phyloP scores from a whole-genome alignment of 2,329 filamentous ascomycete species.

The Nectriaceae sp. region DNA sequence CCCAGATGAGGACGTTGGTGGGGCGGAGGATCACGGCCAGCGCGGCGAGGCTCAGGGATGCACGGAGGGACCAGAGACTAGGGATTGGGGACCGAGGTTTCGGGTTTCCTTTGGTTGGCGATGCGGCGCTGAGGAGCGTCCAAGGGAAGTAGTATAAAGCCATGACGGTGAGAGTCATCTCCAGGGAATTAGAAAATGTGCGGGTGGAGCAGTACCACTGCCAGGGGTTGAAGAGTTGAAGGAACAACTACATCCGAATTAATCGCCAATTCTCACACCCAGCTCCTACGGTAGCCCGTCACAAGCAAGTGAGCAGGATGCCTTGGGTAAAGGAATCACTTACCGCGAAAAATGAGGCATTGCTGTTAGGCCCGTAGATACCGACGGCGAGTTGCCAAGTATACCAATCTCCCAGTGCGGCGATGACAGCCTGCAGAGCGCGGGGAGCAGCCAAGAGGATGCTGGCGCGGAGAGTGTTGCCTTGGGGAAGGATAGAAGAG shows the following conservation, averaged over 20 bases:
- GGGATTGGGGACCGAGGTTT: slow-evolving; percentile 29
- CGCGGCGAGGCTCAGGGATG: slow-evolving; percentile 74
- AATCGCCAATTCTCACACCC: background rate
- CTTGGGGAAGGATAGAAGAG: slow-evolving; percentile 55
- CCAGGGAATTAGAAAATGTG: slow-evolving; percentile 91
- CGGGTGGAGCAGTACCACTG: slow-evolving; percentile 95
- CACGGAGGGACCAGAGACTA: slow-evolving; percentile 39
- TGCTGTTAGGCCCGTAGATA: slow-evolving; percentile 68
- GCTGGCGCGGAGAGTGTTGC: slow-evolving; percentile 59
- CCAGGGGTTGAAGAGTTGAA: slow-evolving; percentile 62
- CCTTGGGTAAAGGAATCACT: slow-evolving; percentile 27
- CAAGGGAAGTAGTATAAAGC: slow-evolving; percentile 88
- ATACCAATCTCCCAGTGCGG: slow-evolving; percentile 79
- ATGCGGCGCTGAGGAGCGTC: slow-evolving; percentile 58
- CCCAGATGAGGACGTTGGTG: slow-evolving; percentile 88
- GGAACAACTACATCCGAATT: slow-evolving; percentile 39
- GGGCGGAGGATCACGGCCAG: slow-evolving; percentile 84
- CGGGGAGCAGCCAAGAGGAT: slow-evolving; percentile 74
- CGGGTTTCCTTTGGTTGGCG: slow-evolving; percentile 42
- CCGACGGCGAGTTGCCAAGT: slow-evolving; percentile 80
- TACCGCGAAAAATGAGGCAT: slow-evolving; percentile 71
- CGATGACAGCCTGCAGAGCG: slow-evolving; percentile 73
- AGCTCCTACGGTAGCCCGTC: background rate
- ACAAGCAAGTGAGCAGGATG: background rate
- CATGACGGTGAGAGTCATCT: slow-evolving; percentile 81